A percentile compares a stretch with the other conserved stretches of the same genome.
Conservation (phyloP, 2,329 filamentous ascomycete genomes). For the Hymenoscyphus repandus region DNA sequence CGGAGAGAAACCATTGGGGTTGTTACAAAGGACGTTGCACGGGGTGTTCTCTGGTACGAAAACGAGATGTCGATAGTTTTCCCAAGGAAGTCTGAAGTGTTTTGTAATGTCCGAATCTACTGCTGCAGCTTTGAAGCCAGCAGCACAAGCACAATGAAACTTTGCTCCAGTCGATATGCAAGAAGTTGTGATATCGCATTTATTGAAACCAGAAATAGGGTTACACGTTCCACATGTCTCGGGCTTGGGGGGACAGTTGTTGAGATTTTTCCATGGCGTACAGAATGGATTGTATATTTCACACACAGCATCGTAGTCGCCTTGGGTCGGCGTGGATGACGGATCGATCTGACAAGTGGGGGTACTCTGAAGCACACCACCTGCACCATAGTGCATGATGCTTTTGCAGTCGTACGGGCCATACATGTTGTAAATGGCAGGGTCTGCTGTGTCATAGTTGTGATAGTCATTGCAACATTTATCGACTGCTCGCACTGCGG, state of each 20-base stretch:
- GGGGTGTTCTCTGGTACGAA: not conserved
- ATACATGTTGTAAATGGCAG: not conserved
- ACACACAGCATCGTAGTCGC: slow-evolving; percentile 2
- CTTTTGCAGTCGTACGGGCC: slow-evolving; percentile 3
- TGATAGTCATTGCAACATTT: not conserved
- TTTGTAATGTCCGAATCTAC: not conserved
- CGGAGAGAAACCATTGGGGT: not conserved
- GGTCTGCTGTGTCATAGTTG: not conserved
- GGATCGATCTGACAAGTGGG: not conserved
- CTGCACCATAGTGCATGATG: slow-evolving; percentile 1
- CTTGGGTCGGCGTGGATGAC: not conserved
- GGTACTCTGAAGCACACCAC: not conserved
- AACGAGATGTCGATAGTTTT: not conserved
- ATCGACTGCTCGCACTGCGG: not conserved
- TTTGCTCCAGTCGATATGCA: slow-evolving; percentile 3
- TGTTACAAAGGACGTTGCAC: not conserved
- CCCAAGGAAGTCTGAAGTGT: slow-evolving; percentile 1
- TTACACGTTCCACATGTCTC: not conserved
- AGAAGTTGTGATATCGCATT: slow-evolving; percentile 3
- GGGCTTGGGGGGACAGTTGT: not conserved
- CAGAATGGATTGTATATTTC: slow-evolving; percentile 1
- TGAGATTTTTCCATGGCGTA: not conserved
- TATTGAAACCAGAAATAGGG: slow-evolving; percentile 1
- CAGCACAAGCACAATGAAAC: slow-evolving; percentile 1
- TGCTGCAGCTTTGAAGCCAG: not conserved